These are phyloP conservation scores for Eucalyptus marginata DNA, from an alignment of 345 rosid genomes.

Conservation along the genomic window DNA sequence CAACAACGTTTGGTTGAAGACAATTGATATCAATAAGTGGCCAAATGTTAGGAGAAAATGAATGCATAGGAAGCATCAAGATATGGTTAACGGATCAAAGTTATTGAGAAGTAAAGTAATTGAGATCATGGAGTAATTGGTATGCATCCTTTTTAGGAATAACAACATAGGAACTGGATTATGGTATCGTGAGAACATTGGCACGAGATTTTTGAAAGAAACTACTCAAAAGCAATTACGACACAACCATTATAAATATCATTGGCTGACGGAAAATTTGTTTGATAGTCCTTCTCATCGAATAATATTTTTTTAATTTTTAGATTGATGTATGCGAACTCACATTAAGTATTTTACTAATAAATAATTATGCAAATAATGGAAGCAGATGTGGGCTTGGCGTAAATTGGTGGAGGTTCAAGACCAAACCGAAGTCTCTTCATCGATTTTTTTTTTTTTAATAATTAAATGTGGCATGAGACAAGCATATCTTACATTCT, in stretches of 20 bases:
- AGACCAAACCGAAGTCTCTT: not conserved
- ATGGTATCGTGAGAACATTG: not conserved
- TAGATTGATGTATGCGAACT: not conserved
- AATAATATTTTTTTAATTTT: too few relatives aligned
- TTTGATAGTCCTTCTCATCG: not conserved
- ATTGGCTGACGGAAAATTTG: not conserved
- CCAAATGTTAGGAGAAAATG: too few relatives aligned
- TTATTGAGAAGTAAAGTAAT: not conserved
- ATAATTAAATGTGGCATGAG: too few relatives aligned
- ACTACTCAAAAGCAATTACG: not conserved
- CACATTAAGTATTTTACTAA: not conserved
- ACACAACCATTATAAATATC: not conserved
- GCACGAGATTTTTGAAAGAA: too few relatives aligned
- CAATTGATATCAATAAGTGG: too few relatives aligned
- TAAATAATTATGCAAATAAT: not conserved
- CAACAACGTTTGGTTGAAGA: too few relatives aligned
- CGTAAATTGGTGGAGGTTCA: not conserved
- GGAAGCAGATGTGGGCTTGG: not conserved
- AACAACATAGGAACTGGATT: too few relatives aligned
- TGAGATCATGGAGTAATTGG: not conserved
- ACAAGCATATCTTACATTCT: too few relatives aligned
- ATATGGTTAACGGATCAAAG: not conserved
- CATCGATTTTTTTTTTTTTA: too few relatives aligned
- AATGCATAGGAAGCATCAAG: not conserved
- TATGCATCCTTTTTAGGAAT: not conserved